Evolutionary conservation across 2,329 filamentous ascomycete genomes (phyloP).

Genomic region (Neopestalotiopsis sp.): DNA sequence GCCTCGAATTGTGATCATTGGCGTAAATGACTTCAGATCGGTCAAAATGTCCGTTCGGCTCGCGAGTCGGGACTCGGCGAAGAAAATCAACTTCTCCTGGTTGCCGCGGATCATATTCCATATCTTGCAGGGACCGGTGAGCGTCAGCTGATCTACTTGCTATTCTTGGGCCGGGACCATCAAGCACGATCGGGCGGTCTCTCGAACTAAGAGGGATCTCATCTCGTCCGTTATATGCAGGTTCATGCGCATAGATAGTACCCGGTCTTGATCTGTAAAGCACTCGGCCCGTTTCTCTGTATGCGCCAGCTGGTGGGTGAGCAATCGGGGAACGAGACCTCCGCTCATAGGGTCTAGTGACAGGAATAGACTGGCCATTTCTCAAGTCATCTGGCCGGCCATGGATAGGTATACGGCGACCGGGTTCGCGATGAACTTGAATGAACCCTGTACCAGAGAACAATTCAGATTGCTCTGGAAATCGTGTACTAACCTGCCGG

Average conservation of each 20-base stretch:
- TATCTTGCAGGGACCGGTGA: conserved; percentile 18
- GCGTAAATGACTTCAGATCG: conserved; percentile 27
- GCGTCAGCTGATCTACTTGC: background rate
- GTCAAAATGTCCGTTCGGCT: conserved; percentile 23
- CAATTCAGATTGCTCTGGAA: conserved; percentile 24
- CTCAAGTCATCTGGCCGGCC: conserved; percentile 24
- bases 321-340: conserved; percentile 9
- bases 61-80: conserved; percentile 22
- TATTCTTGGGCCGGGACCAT: background rate
- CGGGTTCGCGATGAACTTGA: conserved; percentile 25
- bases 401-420: conserved; percentile 22
- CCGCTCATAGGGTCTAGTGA: conserved; percentile 19
- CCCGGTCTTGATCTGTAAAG: background rate
- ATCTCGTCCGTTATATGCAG: background rate
- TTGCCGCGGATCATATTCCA: conserved; percentile 23
- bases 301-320: conserved; percentile 13
- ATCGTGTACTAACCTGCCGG: conserved; percentile 29
- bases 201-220: background rate
- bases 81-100: conserved; percentile 21
- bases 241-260: background rate
- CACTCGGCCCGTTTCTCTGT: conserved; percentile 9
- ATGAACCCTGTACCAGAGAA: conserved; percentile 27
- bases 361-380: background rate
- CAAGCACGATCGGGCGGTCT: background rate
- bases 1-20: conserved; percentile 23